Percentiles rank a stretch among this genome's conserved stretches.
These are phyloP conservation scores for Sporothrix variecibatus DNA, from an alignment of 2,329 filamentous ascomycete species.

Conservation along the genomic window DNA sequence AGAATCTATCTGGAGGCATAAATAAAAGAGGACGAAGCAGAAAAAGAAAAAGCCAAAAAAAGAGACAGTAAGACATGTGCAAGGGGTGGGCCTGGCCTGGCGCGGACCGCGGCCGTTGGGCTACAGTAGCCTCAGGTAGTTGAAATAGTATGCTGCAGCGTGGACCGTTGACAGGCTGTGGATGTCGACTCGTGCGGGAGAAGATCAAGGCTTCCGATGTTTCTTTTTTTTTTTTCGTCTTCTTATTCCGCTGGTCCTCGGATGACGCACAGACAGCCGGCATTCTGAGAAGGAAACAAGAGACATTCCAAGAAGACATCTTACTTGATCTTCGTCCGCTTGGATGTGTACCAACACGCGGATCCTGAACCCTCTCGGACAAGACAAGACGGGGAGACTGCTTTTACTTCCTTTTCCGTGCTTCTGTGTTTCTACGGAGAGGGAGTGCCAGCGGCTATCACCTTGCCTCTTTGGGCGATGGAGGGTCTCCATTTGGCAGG, in stretches of 20 bases:
- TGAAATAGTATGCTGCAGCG: not conserved
- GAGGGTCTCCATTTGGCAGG: not conserved
- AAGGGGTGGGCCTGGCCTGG: not conserved
- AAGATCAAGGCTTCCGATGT: not conserved
- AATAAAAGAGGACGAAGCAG: not conserved
- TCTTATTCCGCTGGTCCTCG: not conserved
- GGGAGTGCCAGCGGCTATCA: not conserved
- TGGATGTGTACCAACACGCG: no score
- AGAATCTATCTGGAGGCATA: not conserved
- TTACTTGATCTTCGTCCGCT: not conserved
- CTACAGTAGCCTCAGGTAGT: not conserved
- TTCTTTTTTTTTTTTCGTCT: not conserved
- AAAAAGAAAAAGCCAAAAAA: not conserved
- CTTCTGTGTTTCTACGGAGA: not conserved
- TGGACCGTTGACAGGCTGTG: not conserved
- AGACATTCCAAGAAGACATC: no score
- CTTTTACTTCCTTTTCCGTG: not conserved
- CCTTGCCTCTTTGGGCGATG: not conserved
- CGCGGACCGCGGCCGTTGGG: not conserved
- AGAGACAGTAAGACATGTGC: not conserved
- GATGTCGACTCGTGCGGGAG: not conserved
- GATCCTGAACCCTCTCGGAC: no score
- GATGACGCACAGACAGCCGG: not conserved
- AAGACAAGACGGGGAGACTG: no score
- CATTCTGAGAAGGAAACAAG: not conserved